Evolutionary conservation across 75 land plant genomes (phyloP).

Genomic region (Pinus taeda): DNA sequence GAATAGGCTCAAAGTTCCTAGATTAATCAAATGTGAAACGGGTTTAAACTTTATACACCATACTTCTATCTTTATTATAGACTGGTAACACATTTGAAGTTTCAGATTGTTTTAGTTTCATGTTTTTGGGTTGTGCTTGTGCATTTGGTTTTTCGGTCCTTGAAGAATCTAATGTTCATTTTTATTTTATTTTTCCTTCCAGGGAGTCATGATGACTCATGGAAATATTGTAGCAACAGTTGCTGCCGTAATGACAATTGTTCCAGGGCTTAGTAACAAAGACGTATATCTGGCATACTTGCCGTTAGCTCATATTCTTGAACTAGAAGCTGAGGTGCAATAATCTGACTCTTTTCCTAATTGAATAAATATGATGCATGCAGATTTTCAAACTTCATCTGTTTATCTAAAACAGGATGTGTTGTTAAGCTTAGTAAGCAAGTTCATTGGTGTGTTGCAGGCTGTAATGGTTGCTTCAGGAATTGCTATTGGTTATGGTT

Average conservation of each 20-base stretch:
- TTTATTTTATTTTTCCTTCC: constrained; percentile 4
- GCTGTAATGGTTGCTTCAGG: constrained; percentile 65
- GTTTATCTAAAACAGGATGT: not conserved
- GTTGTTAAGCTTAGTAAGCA: not conserved
- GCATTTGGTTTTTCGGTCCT: not conserved
- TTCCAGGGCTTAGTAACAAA: constrained; percentile 57
- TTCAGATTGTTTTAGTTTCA: not conserved
- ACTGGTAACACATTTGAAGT: not conserved
- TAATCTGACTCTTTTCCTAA: not conserved
- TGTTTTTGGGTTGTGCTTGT: not conserved
- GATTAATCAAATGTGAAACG: not conserved
- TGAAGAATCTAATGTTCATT: not conserved
- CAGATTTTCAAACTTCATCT: not conserved
- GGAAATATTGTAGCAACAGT: constrained; percentile 78
- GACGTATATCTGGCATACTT: constrained; percentile 88
- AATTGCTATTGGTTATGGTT: constrained; percentile 84
- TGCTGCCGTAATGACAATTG: constrained; percentile 81
- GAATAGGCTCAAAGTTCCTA: too few relatives aligned
- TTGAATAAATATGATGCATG: not conserved
- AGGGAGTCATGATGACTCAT: constrained; percentile 99
- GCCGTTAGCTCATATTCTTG: constrained; percentile 94
- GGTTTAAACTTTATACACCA: not conserved
- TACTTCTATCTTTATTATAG: not conserved
- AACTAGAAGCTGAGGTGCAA: constrained; percentile 88
- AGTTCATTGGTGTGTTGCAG: constrained; percentile 31